Percentiles rank a stretch among this genome's conserved stretches.
phyloP scores from a whole-genome alignment of 2,329 filamentous ascomycete genomes.

The Seiridium cupressi region DNA sequence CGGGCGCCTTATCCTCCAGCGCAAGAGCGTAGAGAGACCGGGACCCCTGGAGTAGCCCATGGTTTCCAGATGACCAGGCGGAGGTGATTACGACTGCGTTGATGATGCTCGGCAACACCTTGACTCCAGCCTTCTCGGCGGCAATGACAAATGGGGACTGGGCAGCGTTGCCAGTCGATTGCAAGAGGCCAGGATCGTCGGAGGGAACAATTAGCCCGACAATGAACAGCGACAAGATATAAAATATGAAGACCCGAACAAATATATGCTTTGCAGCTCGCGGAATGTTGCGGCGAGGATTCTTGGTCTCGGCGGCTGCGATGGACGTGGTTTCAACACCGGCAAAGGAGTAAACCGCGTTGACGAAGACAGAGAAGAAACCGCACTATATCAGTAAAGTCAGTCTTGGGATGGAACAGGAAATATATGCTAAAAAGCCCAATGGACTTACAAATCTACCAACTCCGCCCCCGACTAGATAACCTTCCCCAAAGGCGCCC shows the following conservation, averaged over 20 bases:
- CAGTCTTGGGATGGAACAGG: background rate
- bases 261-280: slow-evolving; percentile 21
- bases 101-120: slow-evolving; percentile 32
- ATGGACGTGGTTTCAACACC: slow-evolving; percentile 34
- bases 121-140: slow-evolving; percentile 40
- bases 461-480: slow-evolving; percentile 26
- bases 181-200: slow-evolving; percentile 18
- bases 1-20: slow-evolving; percentile 45
- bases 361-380: slow-evolving; percentile 32
- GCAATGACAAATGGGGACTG: slow-evolving; percentile 55
- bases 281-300: slow-evolving; percentile 34
- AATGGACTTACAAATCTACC: slow-evolving; percentile 27
- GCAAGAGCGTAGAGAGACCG: slow-evolving; percentile 48
- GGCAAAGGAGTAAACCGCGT: slow-evolving; percentile 23
- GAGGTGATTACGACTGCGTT: slow-evolving; percentile 37
- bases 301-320: slow-evolving; percentile 34
- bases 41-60: slow-evolving; percentile 44
- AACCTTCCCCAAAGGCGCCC: slow-evolving; percentile 44
- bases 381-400: slow-evolving; percentile 12
- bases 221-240: slow-evolving; percentile 10
- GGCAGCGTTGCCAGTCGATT: slow-evolving; percentile 31
- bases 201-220: slow-evolving; percentile 9
- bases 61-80: slow-evolving; percentile 40
- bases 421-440: too few species aligned
- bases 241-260: slow-evolving; percentile 12